phyloP scores from a whole-genome alignment of 108 stramenopile genomes.

The Skeletonema marinoi region DNA sequence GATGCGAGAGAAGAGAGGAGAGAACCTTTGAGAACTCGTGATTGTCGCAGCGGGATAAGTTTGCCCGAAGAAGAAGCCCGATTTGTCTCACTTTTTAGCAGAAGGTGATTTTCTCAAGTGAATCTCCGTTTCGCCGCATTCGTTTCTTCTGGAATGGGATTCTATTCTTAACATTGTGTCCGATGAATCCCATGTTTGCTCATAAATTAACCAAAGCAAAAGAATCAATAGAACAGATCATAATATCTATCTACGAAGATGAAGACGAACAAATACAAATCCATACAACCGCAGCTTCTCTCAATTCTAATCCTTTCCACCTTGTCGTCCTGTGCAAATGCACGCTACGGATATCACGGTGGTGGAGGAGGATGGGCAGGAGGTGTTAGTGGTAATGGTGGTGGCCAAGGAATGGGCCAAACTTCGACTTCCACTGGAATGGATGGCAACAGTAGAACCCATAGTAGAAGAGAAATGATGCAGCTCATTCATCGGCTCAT shows the following conservation, averaged over 20 bases:
- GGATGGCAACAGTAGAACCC: not conserved
- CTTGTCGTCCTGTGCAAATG: not conserved
- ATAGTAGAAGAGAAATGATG: constrained; percentile 2
- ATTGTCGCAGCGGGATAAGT: too few species aligned
- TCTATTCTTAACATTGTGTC: not conserved
- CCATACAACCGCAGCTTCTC: not conserved
- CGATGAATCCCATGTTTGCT: not conserved
- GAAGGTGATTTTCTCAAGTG: too few species aligned
- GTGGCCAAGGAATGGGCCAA: not conserved
- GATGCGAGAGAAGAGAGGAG: too few species aligned
- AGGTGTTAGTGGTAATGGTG: not conserved
- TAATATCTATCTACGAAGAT: too few species aligned
- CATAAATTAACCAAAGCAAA: not conserved
- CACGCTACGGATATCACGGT: constrained; percentile 1
- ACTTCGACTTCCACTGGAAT: too few species aligned
- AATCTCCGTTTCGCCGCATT: not conserved
- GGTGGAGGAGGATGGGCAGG: not conserved
- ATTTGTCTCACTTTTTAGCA: too few species aligned
- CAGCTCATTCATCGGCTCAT: not conserved
- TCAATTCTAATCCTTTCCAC: not conserved
- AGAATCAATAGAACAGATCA: not conserved
- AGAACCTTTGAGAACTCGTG: too few species aligned
- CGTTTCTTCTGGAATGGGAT: not conserved
- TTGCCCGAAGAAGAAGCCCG: too few species aligned
- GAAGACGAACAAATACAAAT: not conserved